phyloP scores from a whole-genome alignment of 106 monocot species.

The Alisma plantagoaquatica region DNA sequence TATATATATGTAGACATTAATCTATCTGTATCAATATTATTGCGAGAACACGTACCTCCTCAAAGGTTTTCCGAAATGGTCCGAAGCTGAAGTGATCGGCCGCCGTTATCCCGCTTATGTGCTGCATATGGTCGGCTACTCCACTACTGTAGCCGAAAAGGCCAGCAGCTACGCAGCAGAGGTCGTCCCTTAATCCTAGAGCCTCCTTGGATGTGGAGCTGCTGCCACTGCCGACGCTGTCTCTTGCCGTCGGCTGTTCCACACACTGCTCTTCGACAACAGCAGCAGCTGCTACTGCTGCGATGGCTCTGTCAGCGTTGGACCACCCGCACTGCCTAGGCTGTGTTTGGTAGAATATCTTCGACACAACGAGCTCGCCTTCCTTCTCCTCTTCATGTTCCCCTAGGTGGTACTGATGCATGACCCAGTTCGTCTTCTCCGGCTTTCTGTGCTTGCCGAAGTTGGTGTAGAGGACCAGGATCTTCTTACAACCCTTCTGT shows the following conservation, averaged over 20 bases:
- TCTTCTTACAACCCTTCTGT: constrained; percentile 93
- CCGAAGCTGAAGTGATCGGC: constrained; percentile 69
- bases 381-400: constrained; percentile 80
- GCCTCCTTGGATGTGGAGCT: constrained; percentile 64
- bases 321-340: constrained; percentile 92
- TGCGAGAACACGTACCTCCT: constrained; percentile 62
- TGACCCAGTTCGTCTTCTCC: constrained; percentile 97
- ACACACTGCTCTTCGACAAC: too few species aligned
- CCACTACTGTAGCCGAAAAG: constrained; percentile 31
- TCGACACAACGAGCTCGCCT: constrained; percentile 91
- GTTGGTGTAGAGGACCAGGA: constrained; percentile 85
- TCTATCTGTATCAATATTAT: too few species aligned
- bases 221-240: too few species aligned
- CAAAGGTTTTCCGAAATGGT: constrained; percentile 80
- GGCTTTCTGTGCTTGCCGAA: constrained; percentile 86
- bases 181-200: constrained; percentile 28
- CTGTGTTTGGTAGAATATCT: constrained; percentile 98
- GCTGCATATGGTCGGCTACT: too few species aligned
- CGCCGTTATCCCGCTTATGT: too few species aligned
- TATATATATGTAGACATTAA: too few species aligned
- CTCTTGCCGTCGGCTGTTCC: too few species aligned
- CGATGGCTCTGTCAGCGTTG: too few species aligned
- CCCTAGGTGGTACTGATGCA: constrained; percentile 97
- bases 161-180: constrained; percentile 22
- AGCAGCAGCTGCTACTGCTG: too few species aligned